Evolutionary conservation across 305 asterid genomes (phyloP).

Genomic region (Fraxinus ornus): DNA sequence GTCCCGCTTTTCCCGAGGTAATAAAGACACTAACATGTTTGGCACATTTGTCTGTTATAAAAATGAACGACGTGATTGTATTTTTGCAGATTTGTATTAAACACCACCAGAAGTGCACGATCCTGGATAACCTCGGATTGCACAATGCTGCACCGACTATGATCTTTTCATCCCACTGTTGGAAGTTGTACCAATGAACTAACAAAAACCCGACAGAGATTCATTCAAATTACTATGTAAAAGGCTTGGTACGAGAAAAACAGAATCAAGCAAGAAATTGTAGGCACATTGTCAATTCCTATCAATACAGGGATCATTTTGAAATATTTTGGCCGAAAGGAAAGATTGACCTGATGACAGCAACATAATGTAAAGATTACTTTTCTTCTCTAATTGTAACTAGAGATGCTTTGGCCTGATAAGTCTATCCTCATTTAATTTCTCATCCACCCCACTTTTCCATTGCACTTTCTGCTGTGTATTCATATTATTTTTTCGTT

Average conservation of each 20-base stretch:
- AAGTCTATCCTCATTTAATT: not conserved
- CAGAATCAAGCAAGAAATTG: not conserved
- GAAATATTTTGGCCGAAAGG: not conserved
- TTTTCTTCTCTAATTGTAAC: not conserved
- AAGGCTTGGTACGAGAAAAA: not conserved
- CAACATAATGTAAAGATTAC: not conserved
- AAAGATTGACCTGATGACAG: not conserved
- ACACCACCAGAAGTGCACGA: not conserved
- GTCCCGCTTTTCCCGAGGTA: constrained; percentile 75
- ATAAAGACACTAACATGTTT: not conserved
- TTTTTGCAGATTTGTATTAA: constrained; percentile 31
- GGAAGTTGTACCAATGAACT: not conserved
- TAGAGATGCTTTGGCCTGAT: not conserved
- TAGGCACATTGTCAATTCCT: not conserved
- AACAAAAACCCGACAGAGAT: not conserved
- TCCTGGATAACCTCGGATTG: not conserved
- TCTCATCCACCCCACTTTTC: not conserved
- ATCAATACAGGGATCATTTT: not conserved
- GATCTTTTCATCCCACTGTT: not conserved
- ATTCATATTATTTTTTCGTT: not conserved
- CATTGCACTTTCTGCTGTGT: not conserved
- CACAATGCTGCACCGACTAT: not conserved
- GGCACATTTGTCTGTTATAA: not conserved
- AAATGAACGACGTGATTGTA: not conserved
- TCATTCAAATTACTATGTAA: not conserved